Percentiles rank a stretch among this genome's conserved stretches.
Evolutionary conservation across 2,329 filamentous ascomycete species (phyloP).

Genomic region (Uncinocarpus reesii): DNA sequence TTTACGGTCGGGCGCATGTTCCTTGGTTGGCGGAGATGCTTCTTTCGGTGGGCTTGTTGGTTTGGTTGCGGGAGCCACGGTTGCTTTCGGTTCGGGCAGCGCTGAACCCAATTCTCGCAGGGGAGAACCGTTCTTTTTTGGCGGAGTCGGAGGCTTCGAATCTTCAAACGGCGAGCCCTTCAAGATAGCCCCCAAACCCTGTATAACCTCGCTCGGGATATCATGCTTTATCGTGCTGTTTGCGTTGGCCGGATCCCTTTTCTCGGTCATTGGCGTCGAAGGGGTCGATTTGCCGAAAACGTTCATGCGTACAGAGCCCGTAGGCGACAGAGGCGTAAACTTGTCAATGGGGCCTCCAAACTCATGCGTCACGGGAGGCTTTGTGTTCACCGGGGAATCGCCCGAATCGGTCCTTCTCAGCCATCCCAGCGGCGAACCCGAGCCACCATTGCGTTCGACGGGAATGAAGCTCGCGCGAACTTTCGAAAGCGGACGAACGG

Average conservation of each 20-base stretch:
- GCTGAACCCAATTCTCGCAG: slow-evolving; percentile 6
- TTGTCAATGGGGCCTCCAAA: slow-evolving; percentile 22
- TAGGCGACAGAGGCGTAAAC: slow-evolving; percentile 13
- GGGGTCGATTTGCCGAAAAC: background rate
- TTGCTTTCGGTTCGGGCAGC: slow-evolving; percentile 7
- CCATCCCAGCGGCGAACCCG: slow-evolving; percentile 29
- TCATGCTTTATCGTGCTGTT: background rate
- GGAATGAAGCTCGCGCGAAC: slow-evolving; percentile 66
- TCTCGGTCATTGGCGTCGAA: slow-evolving; percentile 9
- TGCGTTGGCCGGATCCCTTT: background rate
- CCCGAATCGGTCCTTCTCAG: slow-evolving; percentile 33
- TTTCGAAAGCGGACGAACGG: slow-evolving; percentile 57
- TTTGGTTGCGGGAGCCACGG: background rate
- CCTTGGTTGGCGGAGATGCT: slow-evolving; percentile 1
- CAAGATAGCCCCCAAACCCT: slow-evolving; percentile 21
- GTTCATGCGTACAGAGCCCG: slow-evolving; percentile 7
- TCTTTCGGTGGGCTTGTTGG: slow-evolving; percentile 15
- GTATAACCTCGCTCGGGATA: slow-evolving; percentile 4
- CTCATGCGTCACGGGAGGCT: slow-evolving; percentile 21
- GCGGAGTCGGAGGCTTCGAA: slow-evolving; percentile 13
- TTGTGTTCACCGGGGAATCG: slow-evolving; percentile 26
- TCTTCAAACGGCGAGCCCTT: slow-evolving; percentile 26
- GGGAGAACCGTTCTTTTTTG: slow-evolving; percentile 4
- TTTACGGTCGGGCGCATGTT: slow-evolving; percentile 14
- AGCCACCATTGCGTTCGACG: slow-evolving; percentile 43